Evolutionary conservation across 2,329 filamentous ascomycete species (phyloP).

Genomic region (Monilinia laxa): DNA sequence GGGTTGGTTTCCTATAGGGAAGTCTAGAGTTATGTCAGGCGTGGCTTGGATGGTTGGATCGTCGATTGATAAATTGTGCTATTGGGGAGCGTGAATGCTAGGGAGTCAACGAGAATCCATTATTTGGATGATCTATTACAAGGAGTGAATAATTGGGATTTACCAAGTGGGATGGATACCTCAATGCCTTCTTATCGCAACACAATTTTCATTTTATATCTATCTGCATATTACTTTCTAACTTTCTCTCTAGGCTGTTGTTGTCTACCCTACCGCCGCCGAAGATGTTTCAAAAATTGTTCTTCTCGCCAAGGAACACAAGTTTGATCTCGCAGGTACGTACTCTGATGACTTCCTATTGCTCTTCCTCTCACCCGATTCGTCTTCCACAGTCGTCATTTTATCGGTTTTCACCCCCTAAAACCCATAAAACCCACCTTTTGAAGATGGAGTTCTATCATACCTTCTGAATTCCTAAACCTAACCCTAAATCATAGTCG

Average conservation of each 20-base stretch:
- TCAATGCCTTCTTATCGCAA: not conserved
- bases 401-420: not conserved
- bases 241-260: conserved; percentile 5
- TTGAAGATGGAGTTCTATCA: not conserved
- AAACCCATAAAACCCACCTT: not conserved
- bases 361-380: too few relatives aligned
- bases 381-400: not conserved
- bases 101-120: not conserved
- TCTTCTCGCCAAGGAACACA: conserved; percentile 23
- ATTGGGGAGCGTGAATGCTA: not conserved
- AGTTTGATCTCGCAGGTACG: conserved; percentile 22
- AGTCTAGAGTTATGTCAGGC: too few relatives aligned
- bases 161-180: not conserved
- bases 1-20: not conserved
- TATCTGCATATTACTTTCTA: not conserved
- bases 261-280: conserved; percentile 26
- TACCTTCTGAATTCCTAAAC: not conserved
- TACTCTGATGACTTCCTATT: not conserved
- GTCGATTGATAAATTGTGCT: not conserved
- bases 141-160: not conserved
- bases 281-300: conserved; percentile 26
- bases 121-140: not conserved
- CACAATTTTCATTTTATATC: not conserved
- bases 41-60: not conserved
- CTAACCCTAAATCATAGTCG: conserved; percentile 5